Conservation (phyloP, 1,284 basidiomycete genomes). For the Tilletia walkeri region DNA sequence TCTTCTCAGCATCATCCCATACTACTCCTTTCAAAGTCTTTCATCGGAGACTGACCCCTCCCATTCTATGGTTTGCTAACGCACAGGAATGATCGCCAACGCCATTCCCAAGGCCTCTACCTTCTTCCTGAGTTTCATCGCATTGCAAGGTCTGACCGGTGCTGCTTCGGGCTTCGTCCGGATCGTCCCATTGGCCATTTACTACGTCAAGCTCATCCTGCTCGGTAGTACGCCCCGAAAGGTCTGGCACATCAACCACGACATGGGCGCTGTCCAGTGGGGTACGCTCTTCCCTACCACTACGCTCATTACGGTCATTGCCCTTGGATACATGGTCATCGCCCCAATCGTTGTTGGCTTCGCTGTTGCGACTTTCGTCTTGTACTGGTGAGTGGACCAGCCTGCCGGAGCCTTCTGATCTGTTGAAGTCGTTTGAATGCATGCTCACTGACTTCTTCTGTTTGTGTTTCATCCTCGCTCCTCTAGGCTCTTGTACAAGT, state of each 20-base stretch:
- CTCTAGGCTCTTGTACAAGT: slow-evolving; percentile 60
- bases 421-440: too few relatives aligned
- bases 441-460: slow-evolving; percentile 61
- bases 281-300: slow-evolving; percentile 67
- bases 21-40: background rate
- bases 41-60: background rate
- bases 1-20: background rate
- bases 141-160: slow-evolving; percentile 54
- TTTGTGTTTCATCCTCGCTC: slow-evolving; percentile 60
- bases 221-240: slow-evolving; percentile 87
- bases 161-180: slow-evolving; percentile 78
- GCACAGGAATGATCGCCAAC: slow-evolving; percentile 43
- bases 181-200: slow-evolving; percentile 71
- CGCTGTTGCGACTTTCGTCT: slow-evolving; percentile 74
- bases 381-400: slow-evolving; percentile 69
- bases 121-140: slow-evolving; percentile 84
- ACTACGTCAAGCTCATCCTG: slow-evolving; percentile 79
- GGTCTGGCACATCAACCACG: slow-evolving; percentile 74
- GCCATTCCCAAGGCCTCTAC: slow-evolving; percentile 80
- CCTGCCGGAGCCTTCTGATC: slow-evolving; percentile 63
- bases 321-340: slow-evolving; percentile 74
- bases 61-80: background rate
- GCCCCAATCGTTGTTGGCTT: slow-evolving; percentile 92
- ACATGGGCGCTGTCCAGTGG: slow-evolving; percentile 69
- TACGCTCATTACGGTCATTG: slow-evolving; percentile 47